Base-by-base conservation (phyloP, 176 grass and related monocot genomes). In the Phyllostachys edulis region DNA sequence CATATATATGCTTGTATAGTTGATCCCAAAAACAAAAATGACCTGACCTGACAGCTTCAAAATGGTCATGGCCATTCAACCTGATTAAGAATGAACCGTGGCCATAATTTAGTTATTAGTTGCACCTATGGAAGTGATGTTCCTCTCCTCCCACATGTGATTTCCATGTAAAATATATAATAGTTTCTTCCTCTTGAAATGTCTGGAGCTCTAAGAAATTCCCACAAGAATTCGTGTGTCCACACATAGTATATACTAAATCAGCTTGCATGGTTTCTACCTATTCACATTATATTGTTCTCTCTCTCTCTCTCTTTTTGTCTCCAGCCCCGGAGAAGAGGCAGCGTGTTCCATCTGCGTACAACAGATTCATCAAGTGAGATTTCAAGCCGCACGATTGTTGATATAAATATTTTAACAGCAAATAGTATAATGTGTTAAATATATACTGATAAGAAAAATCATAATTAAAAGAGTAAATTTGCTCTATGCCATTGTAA, bases 361-460 rank as follows among this genome's bases (percentile, higher is more conserved):
- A 98, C 69, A 98, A 98, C 79, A 87, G 86, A 83, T 98, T 98
- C 67, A 98, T 98, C 92, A 98, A 93, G 95, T 98, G 71, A 90
- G 85, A 75, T 70, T 45, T 60, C 60, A 74, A 39, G 11, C 60
- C 74, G 59, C 9, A 61, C 29, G 61, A 32, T 36, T 57, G 16
- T 3, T 42, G 13, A 32, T 14, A 68, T 61, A 1, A 59, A 37
- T 15, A 32, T 45, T 23, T 84, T 38, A 27, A 77, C 1, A 68
- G 5, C 0, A 45, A 73, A 57, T 68, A 32, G 2, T 71, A 26
- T 44, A 59, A 40, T 9, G 7, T 66, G 9, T 13, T 56, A 84
- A 4, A 9, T 34, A 63, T 17, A 82, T 27, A 29, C 6, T 46
- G 36, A 20, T n/a, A 45, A 60, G 24, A 8, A 45, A 7, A 51